Conservation (phyloP, 306 rosid species). For the Mimosa pudica region DNA sequence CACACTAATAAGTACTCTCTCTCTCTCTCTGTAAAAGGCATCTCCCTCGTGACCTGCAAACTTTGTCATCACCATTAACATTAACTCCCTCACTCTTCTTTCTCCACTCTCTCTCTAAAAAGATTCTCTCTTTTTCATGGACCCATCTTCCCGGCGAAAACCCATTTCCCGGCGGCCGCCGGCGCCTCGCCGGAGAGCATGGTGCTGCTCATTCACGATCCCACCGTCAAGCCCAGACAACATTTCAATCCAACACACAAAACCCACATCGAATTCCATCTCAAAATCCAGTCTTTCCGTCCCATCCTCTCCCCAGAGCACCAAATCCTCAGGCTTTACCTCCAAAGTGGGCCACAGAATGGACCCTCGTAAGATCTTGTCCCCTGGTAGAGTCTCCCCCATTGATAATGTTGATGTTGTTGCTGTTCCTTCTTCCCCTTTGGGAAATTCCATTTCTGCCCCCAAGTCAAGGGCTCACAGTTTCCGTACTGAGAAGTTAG, state of each 20-base stretch:
- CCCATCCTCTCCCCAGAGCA: slow-evolving; percentile 72
- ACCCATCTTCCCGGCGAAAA: slow-evolving; percentile 44
- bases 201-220: slow-evolving; percentile 83
- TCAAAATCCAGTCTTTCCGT: slow-evolving; percentile 54
- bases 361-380: slow-evolving; percentile 91
- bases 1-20: too few species aligned
- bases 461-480: slow-evolving; percentile 50
- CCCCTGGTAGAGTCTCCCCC: slow-evolving; percentile 92
- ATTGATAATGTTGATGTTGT: slow-evolving; percentile 53
- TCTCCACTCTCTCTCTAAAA: background rate
- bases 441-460: slow-evolving; percentile 41
- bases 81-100: background rate
- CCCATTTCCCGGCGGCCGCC: background rate
- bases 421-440: slow-evolving; percentile 38
- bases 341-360: slow-evolving; percentile 56
- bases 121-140: slow-evolving; percentile 41
- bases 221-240: slow-evolving; percentile 91
- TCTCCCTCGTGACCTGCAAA: slow-evolving; percentile 17
- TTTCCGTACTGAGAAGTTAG: slow-evolving; percentile 46
- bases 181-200: slow-evolving; percentile 53
- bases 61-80: background rate
- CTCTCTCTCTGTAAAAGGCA: slow-evolving; percentile 4
- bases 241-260: slow-evolving; percentile 38
- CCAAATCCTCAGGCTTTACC: slow-evolving; percentile 69
- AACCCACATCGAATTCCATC: slow-evolving; percentile 31